Percentiles rank a stretch among this genome's conserved stretches.
Evolutionary conservation across 1,139 yeast genomes (phyloP).

Genomic region (Zygosaccharomyces sapae): DNA sequence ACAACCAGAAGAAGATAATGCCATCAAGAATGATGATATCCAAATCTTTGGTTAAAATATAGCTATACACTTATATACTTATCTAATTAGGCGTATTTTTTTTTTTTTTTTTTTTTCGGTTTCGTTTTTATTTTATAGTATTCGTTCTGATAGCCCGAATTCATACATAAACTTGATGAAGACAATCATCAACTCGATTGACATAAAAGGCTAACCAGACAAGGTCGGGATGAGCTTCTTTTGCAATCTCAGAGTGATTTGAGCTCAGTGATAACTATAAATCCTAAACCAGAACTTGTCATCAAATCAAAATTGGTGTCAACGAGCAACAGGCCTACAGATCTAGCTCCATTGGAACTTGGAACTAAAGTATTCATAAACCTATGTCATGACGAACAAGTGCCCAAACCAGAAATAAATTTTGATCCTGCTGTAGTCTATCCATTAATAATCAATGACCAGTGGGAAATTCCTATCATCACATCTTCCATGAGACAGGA

Average conservation of each 20-base stretch:
- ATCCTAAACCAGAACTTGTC: slow-evolving; percentile 29
- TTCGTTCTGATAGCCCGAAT: too few relatives aligned
- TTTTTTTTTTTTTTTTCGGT: background rate
- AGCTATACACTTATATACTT: slow-evolving; percentile 1
- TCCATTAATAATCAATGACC: slow-evolving; percentile 61
- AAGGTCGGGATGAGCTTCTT: slow-evolving; percentile 10
- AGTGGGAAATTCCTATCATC: slow-evolving; percentile 83
- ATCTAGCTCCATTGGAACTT: slow-evolving; percentile 8
- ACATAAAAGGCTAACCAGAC: background rate
- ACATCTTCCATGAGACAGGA: slow-evolving; percentile 53
- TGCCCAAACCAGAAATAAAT: slow-evolving; percentile 54
- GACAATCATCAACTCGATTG: background rate
- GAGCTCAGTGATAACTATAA: slow-evolving; percentile 16
- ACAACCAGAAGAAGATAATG: slow-evolving; percentile 37
- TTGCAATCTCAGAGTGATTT: slow-evolving; percentile 9
- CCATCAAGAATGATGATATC: slow-evolving; percentile 49
- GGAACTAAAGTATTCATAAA: slow-evolving; percentile 71
- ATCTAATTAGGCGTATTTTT: background rate
- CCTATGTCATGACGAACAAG: slow-evolving; percentile 59
- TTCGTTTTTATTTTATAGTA: background rate
- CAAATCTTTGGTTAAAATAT: slow-evolving; percentile 48
- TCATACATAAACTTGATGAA: too few relatives aligned
- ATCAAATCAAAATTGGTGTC: slow-evolving; percentile 26
- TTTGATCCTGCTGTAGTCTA: slow-evolving; percentile 58
- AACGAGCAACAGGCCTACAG: slow-evolving; percentile 8